A percentile compares a stretch with the other conserved stretches of the same genome.
Evolutionary conservation across 2,329 filamentous ascomycete genomes (phyloP).

Genomic region (Calonectria crousiana): DNA sequence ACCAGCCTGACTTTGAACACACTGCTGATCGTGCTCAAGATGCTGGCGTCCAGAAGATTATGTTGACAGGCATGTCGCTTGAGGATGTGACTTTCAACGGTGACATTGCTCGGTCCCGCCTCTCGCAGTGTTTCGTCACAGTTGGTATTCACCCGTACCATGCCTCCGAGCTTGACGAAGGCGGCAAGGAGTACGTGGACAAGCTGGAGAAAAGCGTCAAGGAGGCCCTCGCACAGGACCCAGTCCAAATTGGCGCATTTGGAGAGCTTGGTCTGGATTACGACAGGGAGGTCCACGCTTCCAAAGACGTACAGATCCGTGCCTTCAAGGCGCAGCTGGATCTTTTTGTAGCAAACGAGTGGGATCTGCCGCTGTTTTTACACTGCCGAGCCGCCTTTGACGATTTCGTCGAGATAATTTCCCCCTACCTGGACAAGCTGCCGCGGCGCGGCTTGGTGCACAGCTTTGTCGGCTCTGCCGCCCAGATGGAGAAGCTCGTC

Average conservation of each 20-base stretch:
- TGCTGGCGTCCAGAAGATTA: slow-evolving; percentile 57
- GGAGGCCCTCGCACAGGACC: slow-evolving; percentile 38
- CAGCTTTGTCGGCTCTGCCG: slow-evolving; percentile 40
- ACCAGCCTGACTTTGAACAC: slow-evolving; percentile 57
- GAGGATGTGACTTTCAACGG: slow-evolving; percentile 45
- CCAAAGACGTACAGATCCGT: slow-evolving; percentile 47
- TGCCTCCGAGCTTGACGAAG: slow-evolving; percentile 55
- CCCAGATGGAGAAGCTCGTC: slow-evolving; percentile 42
- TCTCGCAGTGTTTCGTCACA: slow-evolving; percentile 55
- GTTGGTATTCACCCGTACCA: slow-evolving; percentile 66
- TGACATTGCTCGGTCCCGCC: slow-evolving; percentile 44
- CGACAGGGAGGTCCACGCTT: slow-evolving; percentile 57
- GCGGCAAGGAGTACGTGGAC: slow-evolving; percentile 39
- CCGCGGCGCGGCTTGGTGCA: slow-evolving; percentile 41
- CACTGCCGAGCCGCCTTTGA: slow-evolving; percentile 45
- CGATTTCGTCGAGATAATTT: slow-evolving; percentile 50
- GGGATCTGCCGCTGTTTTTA: slow-evolving; percentile 42
- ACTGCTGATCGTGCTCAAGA: slow-evolving; percentile 56
- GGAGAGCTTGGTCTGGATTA: slow-evolving; percentile 66
- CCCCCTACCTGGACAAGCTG: slow-evolving; percentile 49
- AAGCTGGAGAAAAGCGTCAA: slow-evolving; percentile 41
- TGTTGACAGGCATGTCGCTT: slow-evolving; percentile 55
- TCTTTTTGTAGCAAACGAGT: slow-evolving; percentile 39
- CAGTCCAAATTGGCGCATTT: slow-evolving; percentile 55
- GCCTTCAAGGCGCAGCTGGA: slow-evolving; percentile 42